These are phyloP conservation scores for Gymnopus androsaceus DNA, from an alignment of 1,284 basidiomycete species.

Conservation along the genomic window DNA sequence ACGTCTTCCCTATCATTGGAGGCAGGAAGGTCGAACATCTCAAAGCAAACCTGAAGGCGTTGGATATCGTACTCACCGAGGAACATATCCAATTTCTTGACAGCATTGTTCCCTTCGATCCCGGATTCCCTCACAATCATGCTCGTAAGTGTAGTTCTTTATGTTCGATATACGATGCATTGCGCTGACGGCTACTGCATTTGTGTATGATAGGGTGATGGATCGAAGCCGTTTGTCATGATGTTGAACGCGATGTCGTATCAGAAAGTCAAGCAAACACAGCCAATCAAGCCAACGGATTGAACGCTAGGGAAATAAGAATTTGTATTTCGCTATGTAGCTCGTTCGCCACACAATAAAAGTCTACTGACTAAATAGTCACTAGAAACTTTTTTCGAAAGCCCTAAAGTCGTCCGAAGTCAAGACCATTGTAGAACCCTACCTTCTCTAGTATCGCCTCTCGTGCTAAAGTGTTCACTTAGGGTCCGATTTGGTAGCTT, in stretches of 20 bases:
- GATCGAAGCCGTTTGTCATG: slow-evolving; percentile 6
- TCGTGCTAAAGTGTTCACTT: too few relatives aligned
- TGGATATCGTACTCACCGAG: slow-evolving; percentile 36
- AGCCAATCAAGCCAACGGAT: slow-evolving; percentile 3
- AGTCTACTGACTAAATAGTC: too few relatives aligned
- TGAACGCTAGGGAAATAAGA: too few relatives aligned
- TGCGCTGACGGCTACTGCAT: not conserved
- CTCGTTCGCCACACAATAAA: too few relatives aligned
- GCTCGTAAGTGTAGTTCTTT: slow-evolving; percentile 2
- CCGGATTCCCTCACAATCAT: slow-evolving; percentile 36
- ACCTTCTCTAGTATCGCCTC: too few relatives aligned
- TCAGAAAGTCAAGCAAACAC: slow-evolving; percentile 2
- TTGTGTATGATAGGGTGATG: slow-evolving; percentile 8
- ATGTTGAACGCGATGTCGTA: slow-evolving; percentile 4
- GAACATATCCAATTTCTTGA: slow-evolving; percentile 42
- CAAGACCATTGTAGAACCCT: too few relatives aligned
- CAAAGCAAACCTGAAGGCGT: slow-evolving; percentile 40
- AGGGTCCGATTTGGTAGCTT: too few relatives aligned
- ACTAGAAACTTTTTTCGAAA: too few relatives aligned
- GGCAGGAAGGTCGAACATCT: slow-evolving; percentile 47
- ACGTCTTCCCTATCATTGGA: slow-evolving; percentile 46
- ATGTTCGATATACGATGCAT: not conserved
- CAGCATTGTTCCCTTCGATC: slow-evolving; percentile 35
- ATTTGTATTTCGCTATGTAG: too few relatives aligned
- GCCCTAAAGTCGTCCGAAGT: too few relatives aligned